These are phyloP conservation scores for Ramularia endophylla DNA, from an alignment of 2,329 filamentous ascomycete genomes.

Conservation along the genomic window DNA sequence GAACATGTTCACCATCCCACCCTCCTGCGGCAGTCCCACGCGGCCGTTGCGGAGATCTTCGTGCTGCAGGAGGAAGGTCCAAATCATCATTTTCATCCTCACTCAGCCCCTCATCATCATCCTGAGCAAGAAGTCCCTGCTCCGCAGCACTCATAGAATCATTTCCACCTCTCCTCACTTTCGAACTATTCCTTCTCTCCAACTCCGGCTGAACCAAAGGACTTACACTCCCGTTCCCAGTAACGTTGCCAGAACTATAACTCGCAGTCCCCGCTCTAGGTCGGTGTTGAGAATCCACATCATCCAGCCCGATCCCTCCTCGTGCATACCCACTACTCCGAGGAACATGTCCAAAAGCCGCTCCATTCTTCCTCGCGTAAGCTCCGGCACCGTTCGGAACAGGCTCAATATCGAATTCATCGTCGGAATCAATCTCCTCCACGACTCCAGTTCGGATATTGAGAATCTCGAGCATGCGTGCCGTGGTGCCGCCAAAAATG, in stretches of 20 bases:
- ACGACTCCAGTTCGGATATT: slow-evolving; percentile 95
- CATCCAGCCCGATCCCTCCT: slow-evolving; percentile 24
- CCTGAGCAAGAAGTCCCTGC: slow-evolving; percentile 50
- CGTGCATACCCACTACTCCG: slow-evolving; percentile 47
- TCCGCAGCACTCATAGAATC: slow-evolving; percentile 42
- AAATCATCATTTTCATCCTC: slow-evolving; percentile 49
- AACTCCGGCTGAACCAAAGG: slow-evolving; percentile 32
- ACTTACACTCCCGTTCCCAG: slow-evolving; percentile 45
- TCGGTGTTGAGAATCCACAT: slow-evolving; percentile 26
- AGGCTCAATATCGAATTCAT: slow-evolving; percentile 93
- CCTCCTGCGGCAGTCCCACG: slow-evolving; percentile 10
- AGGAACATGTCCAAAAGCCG: slow-evolving; percentile 70
- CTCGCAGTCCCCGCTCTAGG: slow-evolving; percentile 48
- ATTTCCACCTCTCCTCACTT: slow-evolving; percentile 33
- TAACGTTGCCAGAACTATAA: slow-evolving; percentile 50
- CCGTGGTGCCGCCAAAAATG: slow-evolving; percentile 96
- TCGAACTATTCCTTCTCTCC: slow-evolving; percentile 49
- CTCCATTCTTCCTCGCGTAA: slow-evolving; percentile 74
- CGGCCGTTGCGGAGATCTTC: slow-evolving; percentile 39
- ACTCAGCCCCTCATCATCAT: slow-evolving; percentile 40
- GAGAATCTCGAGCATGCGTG: slow-evolving; percentile 94
- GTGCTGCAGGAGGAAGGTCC: slow-evolving; percentile 53
- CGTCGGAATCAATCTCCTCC: slow-evolving; percentile 94
- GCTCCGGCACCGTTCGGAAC: slow-evolving; percentile 58
- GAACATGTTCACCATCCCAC: slow-evolving; percentile 14